Percentiles rank a stretch among this genome's conserved stretches.
phyloP scores from a whole-genome alignment of 2,329 filamentous ascomycete genomes.

The Curvularia eragrostidis region DNA sequence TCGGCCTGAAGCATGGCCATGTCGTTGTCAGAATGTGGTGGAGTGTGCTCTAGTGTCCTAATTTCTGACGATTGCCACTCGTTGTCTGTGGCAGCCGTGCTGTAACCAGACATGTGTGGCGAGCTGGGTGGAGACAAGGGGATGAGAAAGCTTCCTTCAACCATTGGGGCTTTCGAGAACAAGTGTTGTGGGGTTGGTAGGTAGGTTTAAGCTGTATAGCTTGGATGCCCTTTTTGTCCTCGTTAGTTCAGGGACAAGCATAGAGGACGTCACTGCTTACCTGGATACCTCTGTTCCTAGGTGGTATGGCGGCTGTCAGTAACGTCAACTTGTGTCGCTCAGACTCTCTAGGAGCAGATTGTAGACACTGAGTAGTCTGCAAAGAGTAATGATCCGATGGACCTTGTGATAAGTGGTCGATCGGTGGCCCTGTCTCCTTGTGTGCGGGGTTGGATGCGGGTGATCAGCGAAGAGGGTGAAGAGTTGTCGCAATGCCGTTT shows the following conservation, averaged over 20 bases:
- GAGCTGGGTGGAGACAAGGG: conserved; percentile 59
- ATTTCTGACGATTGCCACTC: conserved; percentile 53
- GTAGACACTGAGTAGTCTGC: neutral
- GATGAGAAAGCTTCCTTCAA: conserved; percentile 55
- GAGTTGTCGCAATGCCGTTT: conserved; percentile 35
- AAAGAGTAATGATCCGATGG: conserved; percentile 36
- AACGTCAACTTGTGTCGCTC: neutral
- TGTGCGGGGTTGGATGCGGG: conserved; percentile 43
- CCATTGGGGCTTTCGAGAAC: conserved; percentile 49
- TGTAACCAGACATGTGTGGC: conserved; percentile 59
- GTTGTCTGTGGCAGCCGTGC: conserved; percentile 52
- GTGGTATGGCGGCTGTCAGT: conserved; percentile 5
- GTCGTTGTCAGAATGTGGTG: conserved; percentile 46
- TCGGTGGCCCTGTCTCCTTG: conserved; percentile 39
- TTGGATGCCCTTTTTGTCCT: conserved; percentile 31
- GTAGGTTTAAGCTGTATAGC: conserved; percentile 30
- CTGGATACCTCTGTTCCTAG: conserved; percentile 13
- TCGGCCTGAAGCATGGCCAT: conserved; percentile 50
- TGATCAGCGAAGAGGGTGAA: conserved; percentile 37
- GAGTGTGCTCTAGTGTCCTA: conserved; percentile 44
- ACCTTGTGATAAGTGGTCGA: conserved; percentile 32
- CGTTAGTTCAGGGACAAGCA: conserved; percentile 26
- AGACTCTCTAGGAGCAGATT: neutral
- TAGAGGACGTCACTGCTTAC: conserved; percentile 14
- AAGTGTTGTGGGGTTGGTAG: conserved; percentile 23